Conservation (phyloP, 345 rosid genomes). For the Erodium maritimum region DNA sequence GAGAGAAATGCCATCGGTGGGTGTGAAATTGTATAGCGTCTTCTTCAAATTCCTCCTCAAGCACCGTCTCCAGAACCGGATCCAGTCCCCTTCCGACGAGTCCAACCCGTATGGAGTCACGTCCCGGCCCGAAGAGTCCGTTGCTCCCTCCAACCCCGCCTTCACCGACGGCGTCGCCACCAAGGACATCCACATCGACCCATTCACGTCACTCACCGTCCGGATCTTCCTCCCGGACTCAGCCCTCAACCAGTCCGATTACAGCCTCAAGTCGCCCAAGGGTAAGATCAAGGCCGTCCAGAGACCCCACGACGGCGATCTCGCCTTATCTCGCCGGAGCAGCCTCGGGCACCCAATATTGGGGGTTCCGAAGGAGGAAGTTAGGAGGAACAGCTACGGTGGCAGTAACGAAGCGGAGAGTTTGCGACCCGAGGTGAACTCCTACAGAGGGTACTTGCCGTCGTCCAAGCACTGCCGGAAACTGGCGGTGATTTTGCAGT, state of each 20-base stretch:
- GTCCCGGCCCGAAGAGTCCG: constrained; percentile 76
- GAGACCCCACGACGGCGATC: not conserved
- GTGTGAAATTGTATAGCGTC: constrained; percentile 74
- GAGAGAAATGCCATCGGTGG: constrained; percentile 95
- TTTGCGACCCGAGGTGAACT: constrained; percentile 31
- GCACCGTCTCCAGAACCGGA: constrained; percentile 72
- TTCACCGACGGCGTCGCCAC: constrained; percentile 90
- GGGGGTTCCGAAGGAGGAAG: not conserved
- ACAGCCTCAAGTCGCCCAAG: constrained; percentile 15
- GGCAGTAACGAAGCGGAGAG: constrained; percentile 26
- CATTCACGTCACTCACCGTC: constrained; percentile 62
- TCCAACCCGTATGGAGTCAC: constrained; percentile 53
- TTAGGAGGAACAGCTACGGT: constrained; percentile 46
- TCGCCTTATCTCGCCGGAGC: constrained; percentile 4
- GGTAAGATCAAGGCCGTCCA: not conserved
- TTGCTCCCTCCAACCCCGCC: constrained; percentile 55
- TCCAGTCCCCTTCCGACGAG: constrained; percentile 36
- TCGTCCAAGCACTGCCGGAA: constrained; percentile 26
- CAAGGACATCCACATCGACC: constrained; percentile 90
- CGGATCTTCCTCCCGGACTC: constrained; percentile 91
- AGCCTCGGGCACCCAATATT: constrained; percentile 1
- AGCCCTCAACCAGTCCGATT: constrained; percentile 51
- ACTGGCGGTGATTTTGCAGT: constrained; percentile 76
- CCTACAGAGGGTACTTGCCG: constrained; percentile 69
- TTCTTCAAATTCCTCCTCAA: constrained; percentile 87